A percentile compares a stretch with the other conserved stretches of the same genome.
phyloP scores from a whole-genome alignment of 257 asterid species.

The Avicennia marina region DNA sequence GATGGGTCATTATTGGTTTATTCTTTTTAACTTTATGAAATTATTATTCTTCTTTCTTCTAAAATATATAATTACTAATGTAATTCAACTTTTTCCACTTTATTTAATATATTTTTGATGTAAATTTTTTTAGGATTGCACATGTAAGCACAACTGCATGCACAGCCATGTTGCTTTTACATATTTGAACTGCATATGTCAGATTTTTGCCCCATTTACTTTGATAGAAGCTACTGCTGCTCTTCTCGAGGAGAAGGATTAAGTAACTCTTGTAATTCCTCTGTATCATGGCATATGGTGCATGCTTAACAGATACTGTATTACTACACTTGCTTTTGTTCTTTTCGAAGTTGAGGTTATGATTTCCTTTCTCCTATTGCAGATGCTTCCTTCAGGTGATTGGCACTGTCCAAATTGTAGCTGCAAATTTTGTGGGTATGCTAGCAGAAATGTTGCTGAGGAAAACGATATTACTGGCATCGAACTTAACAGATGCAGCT shows the following conservation, averaged over 20 bases:
- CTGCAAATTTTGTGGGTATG: conserved; percentile 76
- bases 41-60: too few relatives aligned
- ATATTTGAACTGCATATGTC: too few relatives aligned
- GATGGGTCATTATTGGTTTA: too few relatives aligned
- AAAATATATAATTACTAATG: too few relatives aligned
- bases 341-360: conserved; percentile 12
- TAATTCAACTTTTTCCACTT: too few relatives aligned
- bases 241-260: neutral
- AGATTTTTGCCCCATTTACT: neutral
- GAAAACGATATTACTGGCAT: conserved; percentile 27
- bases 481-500: conserved; percentile 51
- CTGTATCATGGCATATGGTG: conserved; percentile 12
- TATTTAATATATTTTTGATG: too few relatives aligned
- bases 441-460: conserved; percentile 27
- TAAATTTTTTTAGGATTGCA: too few relatives aligned
- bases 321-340: conserved; percentile 1
- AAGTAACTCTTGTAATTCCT: neutral
- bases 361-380: conserved; percentile 23
- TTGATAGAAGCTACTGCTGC: conserved; percentile 1
- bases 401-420: conserved; percentile 94
- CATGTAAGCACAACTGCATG: too few relatives aligned
- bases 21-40: too few relatives aligned
- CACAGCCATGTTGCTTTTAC: neutral
- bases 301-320: neutral
- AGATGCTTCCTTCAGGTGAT: conserved; percentile 90